A percentile compares a stretch with the other conserved stretches of the same genome.
phyloP scores from a whole-genome alignment of 192 early-diverging fungal genomes.

The Dissophora ornata region DNA sequence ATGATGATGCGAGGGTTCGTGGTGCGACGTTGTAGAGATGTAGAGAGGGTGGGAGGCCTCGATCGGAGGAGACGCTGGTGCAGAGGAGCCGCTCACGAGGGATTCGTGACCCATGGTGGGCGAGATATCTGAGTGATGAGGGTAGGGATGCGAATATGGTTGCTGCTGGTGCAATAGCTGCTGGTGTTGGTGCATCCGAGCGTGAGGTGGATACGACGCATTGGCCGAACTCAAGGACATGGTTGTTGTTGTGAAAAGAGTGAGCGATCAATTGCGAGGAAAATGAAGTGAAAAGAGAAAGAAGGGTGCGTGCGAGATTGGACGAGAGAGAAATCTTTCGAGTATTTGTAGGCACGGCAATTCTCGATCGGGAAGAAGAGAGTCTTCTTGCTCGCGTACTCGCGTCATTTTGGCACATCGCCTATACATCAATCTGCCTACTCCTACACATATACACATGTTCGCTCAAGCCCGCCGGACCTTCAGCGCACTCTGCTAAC shows the following conservation, averaged over 20 bases:
- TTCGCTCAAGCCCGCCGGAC: too few relatives aligned
- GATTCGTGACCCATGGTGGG: slow-evolving; percentile 31
- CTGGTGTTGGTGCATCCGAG: slow-evolving; percentile 26
- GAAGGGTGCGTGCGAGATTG: not conserved
- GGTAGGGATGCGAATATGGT: slow-evolving; percentile 9
- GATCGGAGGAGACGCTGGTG: slow-evolving; percentile 8
- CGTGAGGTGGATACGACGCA: slow-evolving; percentile 18
- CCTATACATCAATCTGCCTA: slow-evolving; percentile 1
- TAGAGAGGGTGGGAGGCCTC: slow-evolving; percentile 35
- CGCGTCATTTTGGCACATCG: slow-evolving; percentile 32
- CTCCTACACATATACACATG: not conserved
- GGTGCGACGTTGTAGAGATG: slow-evolving; percentile 14
- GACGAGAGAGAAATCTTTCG: not conserved
- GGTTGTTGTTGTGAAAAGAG: not conserved
- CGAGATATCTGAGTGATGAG: slow-evolving; percentile 26
- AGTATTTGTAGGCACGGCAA: not conserved
- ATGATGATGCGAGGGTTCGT: slow-evolving; percentile 17
- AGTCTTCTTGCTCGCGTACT: slow-evolving; percentile 12
- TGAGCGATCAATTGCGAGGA: not conserved
- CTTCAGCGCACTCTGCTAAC: too few relatives aligned
- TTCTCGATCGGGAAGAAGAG: not conserved
- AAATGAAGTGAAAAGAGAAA: not conserved
- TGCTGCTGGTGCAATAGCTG: not conserved
- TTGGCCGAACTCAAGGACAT: slow-evolving; percentile 27
- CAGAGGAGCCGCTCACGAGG: not conserved